Conservation (phyloP, 2,329 filamentous ascomycete species). For the Phaeomoniella chlamydospora region DNA sequence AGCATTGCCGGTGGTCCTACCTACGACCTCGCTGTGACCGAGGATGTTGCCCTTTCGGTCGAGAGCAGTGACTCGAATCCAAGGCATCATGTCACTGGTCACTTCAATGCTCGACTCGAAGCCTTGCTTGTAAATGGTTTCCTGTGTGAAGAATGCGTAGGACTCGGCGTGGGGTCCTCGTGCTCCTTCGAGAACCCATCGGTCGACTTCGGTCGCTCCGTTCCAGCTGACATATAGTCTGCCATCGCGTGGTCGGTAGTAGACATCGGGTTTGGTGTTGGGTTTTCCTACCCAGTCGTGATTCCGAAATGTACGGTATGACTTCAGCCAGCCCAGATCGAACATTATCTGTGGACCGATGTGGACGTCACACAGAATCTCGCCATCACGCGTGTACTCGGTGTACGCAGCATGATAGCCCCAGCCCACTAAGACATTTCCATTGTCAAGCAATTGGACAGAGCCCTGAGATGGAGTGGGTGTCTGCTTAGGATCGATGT, state of each 20-base stretch:
- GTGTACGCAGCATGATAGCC: constrained; percentile 34
- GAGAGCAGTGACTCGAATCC: not conserved
- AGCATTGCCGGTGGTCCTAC: not conserved
- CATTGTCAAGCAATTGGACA: constrained; percentile 23
- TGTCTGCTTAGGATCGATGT: constrained; percentile 21
- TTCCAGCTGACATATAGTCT: constrained; percentile 29
- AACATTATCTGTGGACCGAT: constrained; percentile 15
- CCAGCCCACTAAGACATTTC: constrained; percentile 34
- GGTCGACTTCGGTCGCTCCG: constrained; percentile 25
- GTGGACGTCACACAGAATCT: constrained; percentile 17
- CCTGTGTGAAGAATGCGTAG: not conserved
- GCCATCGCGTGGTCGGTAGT: not conserved
- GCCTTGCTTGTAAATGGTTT: not conserved
- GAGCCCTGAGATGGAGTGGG: constrained; percentile 25
- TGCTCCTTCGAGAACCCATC: constrained; percentile 18
- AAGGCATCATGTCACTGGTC: not conserved
- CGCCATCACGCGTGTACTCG: constrained; percentile 32
- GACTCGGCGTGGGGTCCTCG: not conserved
- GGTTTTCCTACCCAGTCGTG: constrained; percentile 36
- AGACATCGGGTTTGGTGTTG: constrained; percentile 15
- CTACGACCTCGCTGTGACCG: not conserved
- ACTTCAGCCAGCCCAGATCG: constrained; percentile 25
- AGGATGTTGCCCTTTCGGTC: not conserved
- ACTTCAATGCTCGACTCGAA: not conserved
- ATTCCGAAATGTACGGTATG: constrained; percentile 38